Conservation (phyloP, 169 alveolate species). For the Eimeria falciformis region DNA sequence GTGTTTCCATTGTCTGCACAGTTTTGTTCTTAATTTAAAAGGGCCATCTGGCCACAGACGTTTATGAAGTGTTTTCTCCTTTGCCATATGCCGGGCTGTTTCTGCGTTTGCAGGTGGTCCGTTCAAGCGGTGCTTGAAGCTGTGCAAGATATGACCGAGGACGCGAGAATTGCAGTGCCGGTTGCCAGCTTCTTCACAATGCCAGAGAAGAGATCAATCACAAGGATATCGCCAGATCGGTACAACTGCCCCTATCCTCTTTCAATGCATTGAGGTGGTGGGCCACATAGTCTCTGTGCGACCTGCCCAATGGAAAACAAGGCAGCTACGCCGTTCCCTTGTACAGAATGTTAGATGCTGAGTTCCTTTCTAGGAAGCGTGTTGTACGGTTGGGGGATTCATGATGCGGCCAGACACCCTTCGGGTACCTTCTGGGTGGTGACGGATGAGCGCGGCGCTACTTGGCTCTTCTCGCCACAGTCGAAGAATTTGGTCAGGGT, state of each 20-base stretch:
- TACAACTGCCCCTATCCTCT: too few relatives aligned
- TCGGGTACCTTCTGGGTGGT: conserved; percentile 46
- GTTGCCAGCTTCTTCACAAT: conserved; percentile 8
- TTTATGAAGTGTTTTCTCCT: too few relatives aligned
- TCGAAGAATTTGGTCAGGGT: conserved; percentile 32
- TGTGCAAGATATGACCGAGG: conserved; percentile 25
- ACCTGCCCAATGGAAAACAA: too few relatives aligned
- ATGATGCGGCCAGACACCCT: background rate
- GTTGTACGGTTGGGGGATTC: background rate
- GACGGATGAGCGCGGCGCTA: conserved; percentile 45
- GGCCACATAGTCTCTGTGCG: too few relatives aligned
- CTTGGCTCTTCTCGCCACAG: conserved; percentile 55
- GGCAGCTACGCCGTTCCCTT: background rate
- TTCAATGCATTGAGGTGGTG: too few relatives aligned
- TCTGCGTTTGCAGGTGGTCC: conserved; percentile 48
- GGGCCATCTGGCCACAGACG: too few relatives aligned
- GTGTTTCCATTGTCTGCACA: too few relatives aligned
- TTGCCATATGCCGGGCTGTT: too few relatives aligned
- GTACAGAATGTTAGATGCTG: background rate
- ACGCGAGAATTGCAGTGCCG: conserved; percentile 19
- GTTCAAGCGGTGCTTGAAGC: conserved; percentile 40
- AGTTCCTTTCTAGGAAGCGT: background rate
- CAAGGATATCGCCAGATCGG: conserved; percentile 22
- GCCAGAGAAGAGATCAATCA: conserved; percentile 30
- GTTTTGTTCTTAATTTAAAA: too few relatives aligned